Conservation (phyloP, 202 grass and related monocot genomes). For the Schoenoplectus triqueter region DNA sequence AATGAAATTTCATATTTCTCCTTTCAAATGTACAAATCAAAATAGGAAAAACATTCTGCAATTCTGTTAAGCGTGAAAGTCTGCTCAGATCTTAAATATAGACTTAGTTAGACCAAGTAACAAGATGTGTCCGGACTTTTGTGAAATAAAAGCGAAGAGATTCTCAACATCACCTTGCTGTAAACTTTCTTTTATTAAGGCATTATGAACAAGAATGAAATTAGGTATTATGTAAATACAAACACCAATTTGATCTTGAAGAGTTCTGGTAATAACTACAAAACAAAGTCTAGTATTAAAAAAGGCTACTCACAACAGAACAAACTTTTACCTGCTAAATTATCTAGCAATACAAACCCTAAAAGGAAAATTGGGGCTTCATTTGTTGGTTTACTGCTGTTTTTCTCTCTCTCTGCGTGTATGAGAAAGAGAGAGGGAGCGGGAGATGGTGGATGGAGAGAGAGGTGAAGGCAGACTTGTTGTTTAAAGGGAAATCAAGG, state of each 20-base stretch:
- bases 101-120: neutral
- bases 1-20: neutral
- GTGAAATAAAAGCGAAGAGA: slow-evolving; percentile 16
- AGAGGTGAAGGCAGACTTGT: neutral
- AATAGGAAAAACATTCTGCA: slow-evolving; percentile 25
- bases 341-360: slow-evolving; percentile 16
- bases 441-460: neutral
- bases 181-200: neutral
- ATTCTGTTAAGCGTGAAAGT: slow-evolving; percentile 5
- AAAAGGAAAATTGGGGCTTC: neutral
- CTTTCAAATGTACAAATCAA: slow-evolving; percentile 26
- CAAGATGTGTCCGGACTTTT: neutral
- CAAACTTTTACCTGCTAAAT: slow-evolving; percentile 24
- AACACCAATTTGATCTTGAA: neutral
- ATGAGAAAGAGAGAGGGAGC: neutral
- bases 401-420: neutral
- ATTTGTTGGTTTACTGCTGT: neutral
- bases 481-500: slow-evolving; percentile 22
- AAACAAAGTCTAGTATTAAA: neutral
- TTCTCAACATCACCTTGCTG: neutral
- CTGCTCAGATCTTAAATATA: slow-evolving; percentile 15
- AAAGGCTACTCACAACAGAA: neutral
- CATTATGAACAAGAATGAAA: neutral
- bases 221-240: slow-evolving; percentile 7
- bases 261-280: neutral